Conservation (phyloP, 805 yeast genomes). For the Starmerella davenportii region DNA sequence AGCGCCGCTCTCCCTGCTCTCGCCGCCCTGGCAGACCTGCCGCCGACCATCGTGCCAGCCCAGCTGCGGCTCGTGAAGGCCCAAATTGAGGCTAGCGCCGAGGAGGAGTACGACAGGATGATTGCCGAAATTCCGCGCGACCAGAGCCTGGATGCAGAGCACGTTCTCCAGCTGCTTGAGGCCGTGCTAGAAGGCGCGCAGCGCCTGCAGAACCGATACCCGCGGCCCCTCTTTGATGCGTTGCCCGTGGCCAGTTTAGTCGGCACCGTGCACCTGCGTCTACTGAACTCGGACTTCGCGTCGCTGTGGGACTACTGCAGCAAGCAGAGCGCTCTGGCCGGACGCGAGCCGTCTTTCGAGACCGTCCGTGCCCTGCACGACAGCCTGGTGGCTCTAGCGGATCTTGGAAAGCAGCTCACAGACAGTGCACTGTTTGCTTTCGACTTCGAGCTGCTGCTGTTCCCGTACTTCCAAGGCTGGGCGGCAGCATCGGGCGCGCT, state of each 20-base stretch:
- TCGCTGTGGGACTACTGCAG: conserved; percentile 21
- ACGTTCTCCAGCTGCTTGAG: conserved; percentile 41
- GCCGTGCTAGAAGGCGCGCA: conserved; percentile 33
- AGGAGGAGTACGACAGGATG: conserved; percentile 28
- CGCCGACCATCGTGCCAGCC: conserved; percentile 26
- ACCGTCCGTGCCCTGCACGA: conserved; percentile 44
- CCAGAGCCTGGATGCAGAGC: conserved; percentile 33
- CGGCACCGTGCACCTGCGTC: conserved; percentile 19
- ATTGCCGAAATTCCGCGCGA: conserved; percentile 41
- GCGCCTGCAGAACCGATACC: conserved; percentile 40
- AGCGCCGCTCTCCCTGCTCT: conserved; percentile 29
- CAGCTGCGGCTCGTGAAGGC: conserved; percentile 28
- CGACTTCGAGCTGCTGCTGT: conserved; percentile 40
- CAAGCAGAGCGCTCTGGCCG: conserved; percentile 12
- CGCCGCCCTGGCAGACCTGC: conserved; percentile 24
- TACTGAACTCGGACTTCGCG: conserved; percentile 22
- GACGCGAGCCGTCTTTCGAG: conserved; percentile 26
- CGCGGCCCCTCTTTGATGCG: conserved; percentile 41
- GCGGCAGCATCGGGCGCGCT: conserved; percentile 30
- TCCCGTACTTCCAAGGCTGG: conserved; percentile 28
- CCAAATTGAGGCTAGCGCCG: conserved; percentile 27
- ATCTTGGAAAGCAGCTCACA: conserved; percentile 33
- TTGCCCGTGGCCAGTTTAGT: conserved; percentile 31
- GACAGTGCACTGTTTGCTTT: conserved; percentile 29
- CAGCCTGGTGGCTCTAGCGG: conserved; percentile 35